Percentiles rank a stretch among this genome's conserved stretches.
These are phyloP conservation scores for Candida nemodendra DNA, from an alignment of 805 yeast genomes.

Conservation along the genomic window DNA sequence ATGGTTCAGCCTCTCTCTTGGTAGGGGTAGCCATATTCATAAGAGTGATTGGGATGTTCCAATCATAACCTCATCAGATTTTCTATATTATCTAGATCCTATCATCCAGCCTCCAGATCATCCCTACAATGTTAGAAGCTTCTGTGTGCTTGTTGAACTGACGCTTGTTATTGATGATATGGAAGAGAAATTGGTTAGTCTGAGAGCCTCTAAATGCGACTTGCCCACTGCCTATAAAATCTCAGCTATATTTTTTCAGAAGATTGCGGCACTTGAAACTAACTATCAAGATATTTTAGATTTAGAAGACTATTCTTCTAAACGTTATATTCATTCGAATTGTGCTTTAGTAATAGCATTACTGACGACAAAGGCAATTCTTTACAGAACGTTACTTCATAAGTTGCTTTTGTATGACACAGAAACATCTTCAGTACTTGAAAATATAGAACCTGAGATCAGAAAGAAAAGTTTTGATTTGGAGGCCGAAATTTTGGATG, in stretches of 20 bases:
- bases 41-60: slow-evolving; percentile 17
- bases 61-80: slow-evolving; percentile 11
- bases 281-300: slow-evolving; percentile 6
- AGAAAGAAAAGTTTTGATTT: slow-evolving; percentile 1
- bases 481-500: neutral
- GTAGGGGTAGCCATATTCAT: slow-evolving; percentile 14
- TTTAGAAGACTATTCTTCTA: slow-evolving; percentile 4
- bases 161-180: slow-evolving; percentile 14
- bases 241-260: slow-evolving; percentile 2
- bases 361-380: slow-evolving; percentile 6
- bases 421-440: neutral
- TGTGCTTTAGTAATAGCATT: slow-evolving; percentile 12
- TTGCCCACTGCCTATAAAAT: slow-evolving; percentile 5
- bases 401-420: slow-evolving; percentile 4
- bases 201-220: slow-evolving; percentile 3
- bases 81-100: slow-evolving; percentile 11
- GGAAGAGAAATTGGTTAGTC: slow-evolving; percentile 5
- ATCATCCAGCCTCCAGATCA: slow-evolving; percentile 10
- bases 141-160: slow-evolving; percentile 9
- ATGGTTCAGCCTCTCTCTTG: slow-evolving; percentile 16
- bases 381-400: slow-evolving; percentile 9
- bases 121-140: slow-evolving; percentile 8
- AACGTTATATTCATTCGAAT: slow-evolving; percentile 3
- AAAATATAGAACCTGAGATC: neutral
- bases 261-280: slow-evolving; percentile 4